Evolutionary conservation across 305 asterid genomes (phyloP).

Genomic region (Fraxinus paxiana): DNA sequence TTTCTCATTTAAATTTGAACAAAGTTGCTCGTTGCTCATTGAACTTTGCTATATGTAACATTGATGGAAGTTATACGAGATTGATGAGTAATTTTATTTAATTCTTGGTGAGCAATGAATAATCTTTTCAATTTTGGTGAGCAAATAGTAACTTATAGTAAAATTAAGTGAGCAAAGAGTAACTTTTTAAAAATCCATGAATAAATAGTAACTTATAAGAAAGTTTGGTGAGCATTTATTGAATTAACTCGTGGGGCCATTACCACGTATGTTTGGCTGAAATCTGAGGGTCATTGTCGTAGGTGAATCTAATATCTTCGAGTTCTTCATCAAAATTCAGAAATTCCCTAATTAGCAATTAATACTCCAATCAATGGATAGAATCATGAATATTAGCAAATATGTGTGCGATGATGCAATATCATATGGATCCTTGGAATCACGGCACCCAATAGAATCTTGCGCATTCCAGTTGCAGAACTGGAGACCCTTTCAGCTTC

Average conservation of each 20-base stretch:
- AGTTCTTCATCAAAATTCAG: neutral
- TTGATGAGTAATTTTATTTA: too few species aligned
- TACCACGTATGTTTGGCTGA: neutral
- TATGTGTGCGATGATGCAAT: slow-evolving; percentile 27
- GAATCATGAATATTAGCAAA: neutral
- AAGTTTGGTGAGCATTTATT: neutral
- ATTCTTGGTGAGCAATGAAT: neutral
- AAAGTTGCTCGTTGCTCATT: neutral
- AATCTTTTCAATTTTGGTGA: neutral
- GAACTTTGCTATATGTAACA: neutral
- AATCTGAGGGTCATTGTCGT: neutral
- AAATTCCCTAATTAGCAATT: neutral
- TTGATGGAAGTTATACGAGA: too few species aligned
- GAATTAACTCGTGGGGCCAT: neutral
- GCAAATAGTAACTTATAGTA: neutral
- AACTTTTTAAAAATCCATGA: too few species aligned
- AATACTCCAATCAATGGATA: neutral
- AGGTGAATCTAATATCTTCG: neutral
- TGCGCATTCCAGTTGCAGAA: slow-evolving; percentile 60
- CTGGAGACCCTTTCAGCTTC: slow-evolving; percentile 63
- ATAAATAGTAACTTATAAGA: too few species aligned
- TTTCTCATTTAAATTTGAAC: neutral
- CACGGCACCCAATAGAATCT: slow-evolving; percentile 59
- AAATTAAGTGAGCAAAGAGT: neutral
- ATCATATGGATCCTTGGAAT: slow-evolving; percentile 53